Evolutionary conservation across 805 yeast genomes (phyloP), one percentile per base, ranked within the genome.

Genomic region (Sugiyamaella marilandica): DNA sequence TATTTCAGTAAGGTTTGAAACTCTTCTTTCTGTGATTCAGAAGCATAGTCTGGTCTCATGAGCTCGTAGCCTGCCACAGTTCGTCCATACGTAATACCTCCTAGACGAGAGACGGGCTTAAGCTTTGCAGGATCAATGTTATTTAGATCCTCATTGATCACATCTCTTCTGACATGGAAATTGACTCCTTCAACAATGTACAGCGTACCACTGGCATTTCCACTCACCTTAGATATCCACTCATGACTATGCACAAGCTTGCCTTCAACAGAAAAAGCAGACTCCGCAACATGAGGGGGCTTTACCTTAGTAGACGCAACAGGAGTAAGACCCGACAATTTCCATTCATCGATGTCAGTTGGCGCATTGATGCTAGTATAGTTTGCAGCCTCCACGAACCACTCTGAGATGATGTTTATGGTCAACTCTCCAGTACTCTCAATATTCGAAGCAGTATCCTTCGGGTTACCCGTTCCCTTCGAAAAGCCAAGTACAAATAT

Each of bases 311-410:
- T 59, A 0, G 84, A 77, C 2, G 67, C 60, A 11, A 65, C 55
- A 2, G 78, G 78, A 1, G 83, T 78, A 53, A 82, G 68, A 0
- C 86, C 85, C 18, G 76, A 61, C 37, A 79, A 62, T 51, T 74
- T 69, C 81, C 83, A 83, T 63, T 82, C 87, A 56, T 76, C 78
- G 13, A 75, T 70, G 2, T 69, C 78, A 0, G 61, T 44, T 2
- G 85, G 85, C 1, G 81, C 73, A 56, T 73, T 66, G 29, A 70
- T 71, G 16, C 76, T 66, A 10, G 79, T 65, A 53, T 67, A 74
- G 61, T 83, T 81, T 8, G 85, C 84, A 21, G 85, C 86, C 55
- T 82, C 86, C 26, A 76, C 66, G 56, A 81, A 79, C 85, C 84
- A 82, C 64, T 83, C 87, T 49, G 80, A 71, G 41, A 82, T 73